Evolutionary conservation across 1,284 basidiomycete species (phyloP), one percentile per base, ranked within the genome.

Genomic region (Naganishia sp.): DNA sequence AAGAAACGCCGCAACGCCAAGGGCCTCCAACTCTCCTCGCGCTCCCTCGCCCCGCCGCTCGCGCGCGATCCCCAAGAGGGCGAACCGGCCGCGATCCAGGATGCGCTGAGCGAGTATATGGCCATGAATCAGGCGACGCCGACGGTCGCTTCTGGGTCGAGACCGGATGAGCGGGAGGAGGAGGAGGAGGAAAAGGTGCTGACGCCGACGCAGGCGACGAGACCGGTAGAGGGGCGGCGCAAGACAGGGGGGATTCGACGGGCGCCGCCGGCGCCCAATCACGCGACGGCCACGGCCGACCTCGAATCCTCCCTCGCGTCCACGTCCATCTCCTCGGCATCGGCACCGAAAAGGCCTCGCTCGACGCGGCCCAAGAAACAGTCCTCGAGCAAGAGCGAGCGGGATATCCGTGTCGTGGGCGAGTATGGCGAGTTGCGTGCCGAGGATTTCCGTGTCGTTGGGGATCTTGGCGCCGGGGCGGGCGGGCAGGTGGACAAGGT

Each of bases 401-500:
- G n/a, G 31, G 50, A 32, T 17, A 54, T 18, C 25, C 49, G 43
- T 5, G 55, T 32, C 32, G 42, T 41, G 23, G 61, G 62, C 11
- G 85, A 86, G 73, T 88, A 88, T 74, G 85, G 84, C 67, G 88
- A 92, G 73, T 81, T 94, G 69, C 85, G 86, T 71, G 87, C 88
- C 71, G 89, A 90, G 74, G 92, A 94, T 77, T 81, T 94, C 72
- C 87, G 88, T 78, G 88, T 92, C 68, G 78, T 98, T 39, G 83
- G 85, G 32, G 95, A 99, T 78, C 84, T 99, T 3, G 95, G 95
- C 0, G 89, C 93, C 70, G 95, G 95, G n/a, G 98, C 98, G 75
- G 94, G 95, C 0, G 95, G 96, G 47, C 97, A 94, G 60, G 96
- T 99, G 64, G 91, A 90, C 77, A 92, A 91, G 81, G 94, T 94